Conservation (phyloP, 2,329 filamentous ascomycete species). For the Tolypocladium nubicola region DNA sequence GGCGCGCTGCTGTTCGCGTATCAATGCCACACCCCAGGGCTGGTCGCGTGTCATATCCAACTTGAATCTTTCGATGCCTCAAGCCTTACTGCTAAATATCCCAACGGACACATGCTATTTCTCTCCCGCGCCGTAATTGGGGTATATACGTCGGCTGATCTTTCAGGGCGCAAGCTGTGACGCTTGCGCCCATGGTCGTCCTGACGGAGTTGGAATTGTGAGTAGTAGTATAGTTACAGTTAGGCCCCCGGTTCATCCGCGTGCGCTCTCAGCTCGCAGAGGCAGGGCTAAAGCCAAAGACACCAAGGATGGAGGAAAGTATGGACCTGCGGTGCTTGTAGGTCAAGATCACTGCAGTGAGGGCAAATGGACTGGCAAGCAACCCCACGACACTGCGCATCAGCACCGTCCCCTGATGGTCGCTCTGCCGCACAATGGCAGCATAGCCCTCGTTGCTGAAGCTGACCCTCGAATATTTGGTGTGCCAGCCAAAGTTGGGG, state of each 20-base stretch:
- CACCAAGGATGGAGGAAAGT: background rate
- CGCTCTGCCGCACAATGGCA: conserved; percentile 61
- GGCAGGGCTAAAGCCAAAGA: background rate
- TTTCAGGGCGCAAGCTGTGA: background rate
- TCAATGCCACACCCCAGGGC: background rate
- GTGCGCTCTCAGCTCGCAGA: background rate
- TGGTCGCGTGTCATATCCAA: background rate
- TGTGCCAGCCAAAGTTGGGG: conserved; percentile 75
- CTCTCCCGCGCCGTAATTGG: background rate
- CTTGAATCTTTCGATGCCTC: background rate
- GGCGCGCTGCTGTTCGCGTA: background rate
- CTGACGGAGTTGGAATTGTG: background rate
- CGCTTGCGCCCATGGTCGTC: background rate
- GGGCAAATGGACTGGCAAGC: conserved; percentile 18
- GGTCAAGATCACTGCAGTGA: conserved; percentile 12
- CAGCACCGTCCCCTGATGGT: conserved; percentile 56
- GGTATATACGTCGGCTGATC: background rate
- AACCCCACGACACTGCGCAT: conserved; percentile 31
- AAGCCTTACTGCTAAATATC: background rate
- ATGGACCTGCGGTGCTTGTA: conserved; percentile 17
- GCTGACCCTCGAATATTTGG: conserved; percentile 84
- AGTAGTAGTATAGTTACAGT: background rate
- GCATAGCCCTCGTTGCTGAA: conserved; percentile 91
- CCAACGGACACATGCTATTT: background rate
- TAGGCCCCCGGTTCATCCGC: background rate